phyloP scores from a whole-genome alignment of 352 stramenopile species.

The Pythium vanterpoolii region DNA sequence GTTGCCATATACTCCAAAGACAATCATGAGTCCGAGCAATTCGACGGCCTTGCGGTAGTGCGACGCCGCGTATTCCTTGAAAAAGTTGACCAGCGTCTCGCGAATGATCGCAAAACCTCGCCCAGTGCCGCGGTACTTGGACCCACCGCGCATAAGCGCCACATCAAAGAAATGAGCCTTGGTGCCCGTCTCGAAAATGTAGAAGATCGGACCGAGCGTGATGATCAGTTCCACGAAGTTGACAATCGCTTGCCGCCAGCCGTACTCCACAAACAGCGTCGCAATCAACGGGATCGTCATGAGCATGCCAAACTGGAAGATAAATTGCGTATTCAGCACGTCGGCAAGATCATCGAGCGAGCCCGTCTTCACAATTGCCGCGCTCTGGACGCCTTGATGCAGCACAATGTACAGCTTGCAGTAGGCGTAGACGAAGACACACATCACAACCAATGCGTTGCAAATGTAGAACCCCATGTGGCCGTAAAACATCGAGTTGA shows the following conservation, averaged over 20 bases:
- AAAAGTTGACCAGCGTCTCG: conserved; percentile 85
- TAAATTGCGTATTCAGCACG: conserved; percentile 84
- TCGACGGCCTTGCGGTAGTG: conserved; percentile 83
- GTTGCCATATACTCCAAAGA: conserved; percentile 78
- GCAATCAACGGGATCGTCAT: conserved; percentile 86
- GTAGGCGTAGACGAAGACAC: conserved; percentile 81
- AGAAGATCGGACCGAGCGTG: conserved; percentile 82
- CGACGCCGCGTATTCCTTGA: conserved; percentile 81
- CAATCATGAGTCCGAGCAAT: conserved; percentile 74
- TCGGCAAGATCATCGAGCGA: conserved; percentile 70
- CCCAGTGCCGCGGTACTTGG: conserved; percentile 82
- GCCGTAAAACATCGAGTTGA: conserved; percentile 89
- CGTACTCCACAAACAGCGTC: conserved; percentile 79
- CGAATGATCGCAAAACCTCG: conserved; percentile 83
- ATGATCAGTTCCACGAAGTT: conserved; percentile 82
- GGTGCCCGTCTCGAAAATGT: conserved; percentile 86
- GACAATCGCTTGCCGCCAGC: conserved; percentile 75
- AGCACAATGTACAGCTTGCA: conserved; percentile 86
- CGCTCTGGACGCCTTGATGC: conserved; percentile 64
- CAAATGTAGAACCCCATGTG: conserved; percentile 90
- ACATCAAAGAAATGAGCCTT: conserved; percentile 86
- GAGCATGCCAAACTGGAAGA: conserved; percentile 88
- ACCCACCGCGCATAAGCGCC: conserved; percentile 82
- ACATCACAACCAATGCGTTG: conserved; percentile 76
- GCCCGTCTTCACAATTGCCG: conserved; percentile 72